These are phyloP conservation scores for Calocybe indica DNA, from an alignment of 768 basidiomycete genomes.

Conservation along the genomic window DNA sequence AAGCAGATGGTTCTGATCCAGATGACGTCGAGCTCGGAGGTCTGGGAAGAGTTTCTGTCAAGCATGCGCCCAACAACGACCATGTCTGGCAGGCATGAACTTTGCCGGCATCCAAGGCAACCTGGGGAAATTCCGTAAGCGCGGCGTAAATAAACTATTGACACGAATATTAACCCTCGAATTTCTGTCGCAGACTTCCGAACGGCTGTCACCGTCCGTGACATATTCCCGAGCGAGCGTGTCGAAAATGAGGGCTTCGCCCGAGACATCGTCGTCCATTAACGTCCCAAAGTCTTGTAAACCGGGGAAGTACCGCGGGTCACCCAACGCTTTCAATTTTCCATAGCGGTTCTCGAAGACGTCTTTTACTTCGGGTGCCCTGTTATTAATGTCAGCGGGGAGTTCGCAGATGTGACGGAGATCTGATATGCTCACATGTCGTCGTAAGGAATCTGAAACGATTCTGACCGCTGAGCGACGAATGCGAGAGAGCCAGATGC, in stretches of 20 bases:
- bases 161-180: too few species aligned
- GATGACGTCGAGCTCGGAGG: constrained; percentile 12
- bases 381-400: not conserved
- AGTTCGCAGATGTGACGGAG: not conserved
- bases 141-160: not conserved
- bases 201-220: constrained; percentile 41
- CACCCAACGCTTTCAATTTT: constrained; percentile 52
- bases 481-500: constrained; percentile 61
- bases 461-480: constrained; percentile 44
- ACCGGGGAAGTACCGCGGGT: constrained; percentile 40
- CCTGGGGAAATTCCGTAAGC: constrained; percentile 24
- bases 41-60: constrained; percentile 33
- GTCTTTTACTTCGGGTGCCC: not conserved
- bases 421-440: constrained; percentile 50
- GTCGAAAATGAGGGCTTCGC: constrained; percentile 45
- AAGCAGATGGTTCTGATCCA: too few species aligned
- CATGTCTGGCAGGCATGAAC: constrained; percentile 57
- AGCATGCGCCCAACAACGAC: constrained; percentile 54
- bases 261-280: constrained; percentile 23
- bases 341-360: not conserved
- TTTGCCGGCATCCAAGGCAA: constrained; percentile 55
- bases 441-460: constrained; percentile 74
- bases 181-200: constrained; percentile 35
- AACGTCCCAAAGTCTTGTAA: constrained; percentile 57
- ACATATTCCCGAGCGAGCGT: constrained; percentile 61